phyloP scores from a whole-genome alignment of 495 filamentous ascomycete genomes.

The Corynascus novoguineensis region DNA sequence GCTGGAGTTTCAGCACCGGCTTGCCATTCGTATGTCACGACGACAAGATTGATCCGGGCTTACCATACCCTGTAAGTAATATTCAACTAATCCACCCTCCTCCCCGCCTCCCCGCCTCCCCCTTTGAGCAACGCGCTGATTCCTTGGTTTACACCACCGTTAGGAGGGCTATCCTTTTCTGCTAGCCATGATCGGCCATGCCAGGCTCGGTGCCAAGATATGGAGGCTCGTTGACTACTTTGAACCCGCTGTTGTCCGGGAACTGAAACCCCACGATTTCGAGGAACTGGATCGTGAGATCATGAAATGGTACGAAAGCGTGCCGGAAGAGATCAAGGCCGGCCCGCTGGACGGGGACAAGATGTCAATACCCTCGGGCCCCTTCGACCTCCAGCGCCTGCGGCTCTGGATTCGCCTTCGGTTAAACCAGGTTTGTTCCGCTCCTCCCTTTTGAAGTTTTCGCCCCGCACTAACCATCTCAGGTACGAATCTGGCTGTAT shows the following conservation, averaged over 20 bases:
- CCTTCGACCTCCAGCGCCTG: slow-evolving; percentile 47
- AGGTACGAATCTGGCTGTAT: slow-evolving; percentile 73
- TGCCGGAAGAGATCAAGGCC: slow-evolving; percentile 37
- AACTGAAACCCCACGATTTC: slow-evolving; percentile 57
- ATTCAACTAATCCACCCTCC: neutral
- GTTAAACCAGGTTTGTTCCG: slow-evolving; percentile 55
- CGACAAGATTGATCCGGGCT: slow-evolving; percentile 70
- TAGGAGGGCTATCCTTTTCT: slow-evolving; percentile 69
- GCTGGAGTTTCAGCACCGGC: slow-evolving; percentile 78
- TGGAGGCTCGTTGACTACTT: slow-evolving; percentile 64
- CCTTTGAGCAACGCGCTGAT: too few species aligned
- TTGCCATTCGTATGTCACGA: slow-evolving; percentile 78
- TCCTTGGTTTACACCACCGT: slow-evolving; percentile 1
- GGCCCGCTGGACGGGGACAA: slow-evolving; percentile 16
- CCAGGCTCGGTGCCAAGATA: slow-evolving; percentile 68
- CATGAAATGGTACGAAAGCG: slow-evolving; percentile 62
- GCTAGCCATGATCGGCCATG: slow-evolving; percentile 72
- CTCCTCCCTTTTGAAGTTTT: neutral
- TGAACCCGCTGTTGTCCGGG: slow-evolving; percentile 45
- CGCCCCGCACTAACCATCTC: neutral
- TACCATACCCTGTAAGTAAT: slow-evolving; percentile 67
- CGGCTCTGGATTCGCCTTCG: slow-evolving; percentile 62
- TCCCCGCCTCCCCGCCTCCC: too few species aligned
- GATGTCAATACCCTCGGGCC: slow-evolving; percentile 21
- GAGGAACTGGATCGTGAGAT: slow-evolving; percentile 72